Evolutionary conservation across 2,329 filamentous ascomycete species (phyloP), one percentile per base, ranked within the genome.

Genomic region (Trichoderma cornu-damae): DNA sequence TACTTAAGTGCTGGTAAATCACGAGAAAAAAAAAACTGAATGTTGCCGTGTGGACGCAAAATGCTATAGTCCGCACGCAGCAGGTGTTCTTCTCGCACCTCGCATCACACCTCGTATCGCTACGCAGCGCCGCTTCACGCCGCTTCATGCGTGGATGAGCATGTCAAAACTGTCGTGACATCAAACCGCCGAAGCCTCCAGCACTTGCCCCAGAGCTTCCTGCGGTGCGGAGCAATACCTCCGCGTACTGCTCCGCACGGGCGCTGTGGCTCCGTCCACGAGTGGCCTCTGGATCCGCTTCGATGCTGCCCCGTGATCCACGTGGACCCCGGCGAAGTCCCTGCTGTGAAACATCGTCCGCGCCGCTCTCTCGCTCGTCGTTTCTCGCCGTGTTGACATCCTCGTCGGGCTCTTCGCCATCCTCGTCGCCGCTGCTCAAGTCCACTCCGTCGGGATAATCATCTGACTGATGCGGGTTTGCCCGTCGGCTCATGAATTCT

Each of bases 151-250:
- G n/a, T n/a, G n/a, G n/a, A n/a, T n/a, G n/a, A n/a, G n/a, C n/a
- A n/a, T n/a, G n/a, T n/a, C n/a, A n/a, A n/a, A n/a, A n/a, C n/a
- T n/a, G n/a, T n/a, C n/a, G n/a, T n/a, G n/a, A n/a, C n/a, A n/a
- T n/a, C n/a, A n/a, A n/a, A n/a, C n/a, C n/a, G n/a, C n/a, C 68
- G 1, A 67, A 65, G 4, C 68, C 74, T 3, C 73, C 74, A 14
- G 70, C 73, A 2, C 75, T 77, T 4, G 74, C 75, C 6, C 67
- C 68, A 3, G 75, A 77, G 30, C 72, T 76, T 5, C 67, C 68
- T 18, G 62, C 64, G 0, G 67, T 65, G 0, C 67, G 67, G 6
- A 63, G 54, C 9, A 61, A 60, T 2, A 62, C 58, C 6, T 72
- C 68, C 6, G 60, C 61, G 35, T 64, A 60, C 2, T 62, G 58